Evolutionary conservation across 345 rosid genomes (phyloP), one percentile per base, ranked within the genome.

Genomic region (Odontarrhena argentea): DNA sequence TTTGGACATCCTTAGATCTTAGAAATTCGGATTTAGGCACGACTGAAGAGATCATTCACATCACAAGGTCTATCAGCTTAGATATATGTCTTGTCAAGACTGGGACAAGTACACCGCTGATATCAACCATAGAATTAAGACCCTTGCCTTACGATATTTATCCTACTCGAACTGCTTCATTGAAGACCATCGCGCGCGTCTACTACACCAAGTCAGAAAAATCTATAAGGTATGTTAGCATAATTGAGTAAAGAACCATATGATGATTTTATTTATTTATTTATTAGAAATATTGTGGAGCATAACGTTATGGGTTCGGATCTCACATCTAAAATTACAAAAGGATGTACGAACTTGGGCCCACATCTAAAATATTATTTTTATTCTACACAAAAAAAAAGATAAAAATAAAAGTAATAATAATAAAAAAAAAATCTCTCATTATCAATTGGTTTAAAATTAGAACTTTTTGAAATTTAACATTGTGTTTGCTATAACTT

Each of bases 31-130:
- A 45, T 49, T 26, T 1, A 11, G 1, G 0, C 0, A 12, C 14
- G 0, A 1, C 1, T 3, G 0, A 0, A 7, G 92, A 84, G 67
- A 71, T 84, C 8, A 52, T 86, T 15, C 74, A 86, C 70, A 38
- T 64, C 9, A 57, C 68, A 6, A 30, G 49, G 6, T 63, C 76
- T 3, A 62, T 69, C 5, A 14, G 3, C 12, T 41, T 82, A 2
- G 54, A 77, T 3, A 30, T 86, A 34, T 88, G 90, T 64, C 62
- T 82, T 0, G 84, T 82, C 4, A 85, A 88, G 34, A 83, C 72
- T 0, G 82, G 80, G 5, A 37, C 11, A 0, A 73, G 46, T 8
- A 35, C 47, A 51, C 76, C 71, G 13, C 0, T 73, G 1, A 65
- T 73, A 41, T 57, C 76, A 8, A 4, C 60, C 47, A 55, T 73